Evolutionary conservation across 2,329 filamentous ascomycete species (phyloP), one percentile per base, ranked within the genome.

Genomic region (Hymenoscyphus scutula): DNA sequence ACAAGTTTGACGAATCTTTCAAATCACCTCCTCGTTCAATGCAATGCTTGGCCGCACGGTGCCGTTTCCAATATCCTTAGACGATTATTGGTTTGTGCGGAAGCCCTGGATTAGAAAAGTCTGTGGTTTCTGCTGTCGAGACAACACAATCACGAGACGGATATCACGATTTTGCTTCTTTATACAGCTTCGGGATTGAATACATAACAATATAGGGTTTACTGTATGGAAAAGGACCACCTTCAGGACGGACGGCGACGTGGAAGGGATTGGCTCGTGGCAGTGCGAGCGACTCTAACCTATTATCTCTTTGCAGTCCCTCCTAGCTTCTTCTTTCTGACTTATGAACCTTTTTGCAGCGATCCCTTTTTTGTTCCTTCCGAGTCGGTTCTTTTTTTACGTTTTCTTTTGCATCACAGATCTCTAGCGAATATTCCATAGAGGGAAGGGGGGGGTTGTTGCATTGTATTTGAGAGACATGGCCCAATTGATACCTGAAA

Each of bases 301-400:
- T 19, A 25, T 25, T 48, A 48, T 48, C n/a, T 48, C 41, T 25
- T 48, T 23, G 41, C 23, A 19, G 41, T 48, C 41, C 41, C n/a
- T 48, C 41, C 7, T 19, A 2, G 4, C 7, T 48, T 48, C 10
- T 48, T 48, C n/a, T n/a, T 69, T 64, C 63, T 64, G 61, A 69
- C 63, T 70, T 63, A 70, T 58, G 70, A 70, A 71, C 66, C 71
- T 69, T 69, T 64, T 70, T 66, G 65, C 70, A 73, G 71, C 72
- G 70, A 65, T 62, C 68, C 66, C 68, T 64, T 55, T 59, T 62
- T 65, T 63, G 53, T 60, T 34, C 32, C 58, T 64, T 62, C 60
- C 51, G n/a, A 23, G 41, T 48, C 41, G 27, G 17, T 54, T 54
- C 27, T 53, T 30, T 30, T 55, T 53, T 62, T 65, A 61, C 38